These are phyloP conservation scores for Sugiyamaella qingdaonensis DNA, from an alignment of 805 yeast species.

Conservation along the genomic window DNA sequence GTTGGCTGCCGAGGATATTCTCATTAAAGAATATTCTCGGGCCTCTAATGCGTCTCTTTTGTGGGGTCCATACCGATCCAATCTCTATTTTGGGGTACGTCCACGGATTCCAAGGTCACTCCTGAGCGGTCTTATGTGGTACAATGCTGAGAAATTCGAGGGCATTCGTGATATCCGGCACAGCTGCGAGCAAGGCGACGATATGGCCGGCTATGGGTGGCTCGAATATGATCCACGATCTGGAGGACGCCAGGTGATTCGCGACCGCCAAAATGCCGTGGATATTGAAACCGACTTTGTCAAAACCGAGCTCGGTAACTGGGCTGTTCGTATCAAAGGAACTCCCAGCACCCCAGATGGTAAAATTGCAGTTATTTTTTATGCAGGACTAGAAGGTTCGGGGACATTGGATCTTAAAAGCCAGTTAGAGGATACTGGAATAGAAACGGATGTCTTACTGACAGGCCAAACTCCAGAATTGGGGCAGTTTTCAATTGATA, in stretches of 20 bases:
- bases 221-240: conserved; percentile 75
- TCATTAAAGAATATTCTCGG: conserved; percentile 28
- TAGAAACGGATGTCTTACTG: conserved; percentile 36
- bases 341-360: conserved; percentile 45
- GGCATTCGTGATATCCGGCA: conserved; percentile 63
- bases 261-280: conserved; percentile 61
- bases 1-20: not conserved
- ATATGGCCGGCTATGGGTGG: conserved; percentile 78
- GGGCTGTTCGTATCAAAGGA: conserved; percentile 77
- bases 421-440: conserved; percentile 24
- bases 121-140: conserved; percentile 85
- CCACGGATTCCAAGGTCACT: conserved; percentile 78
- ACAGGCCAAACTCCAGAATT: conserved; percentile 59
- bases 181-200: conserved; percentile 67
- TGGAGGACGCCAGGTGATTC: conserved; percentile 78
- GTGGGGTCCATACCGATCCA: conserved; percentile 95
- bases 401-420: conserved; percentile 32
- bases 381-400: conserved; percentile 70
- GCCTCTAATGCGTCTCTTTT: conserved; percentile 49
- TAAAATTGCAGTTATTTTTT: conserved; percentile 66
- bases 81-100: conserved; percentile 77
- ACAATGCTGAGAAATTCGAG: conserved; percentile 53
- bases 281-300: conserved; percentile 68
- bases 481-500: conserved; percentile 56
- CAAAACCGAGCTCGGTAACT: conserved; percentile 62